Percentiles rank a stretch among this genome's conserved stretches.
Evolutionary conservation across 2,329 filamentous ascomycete genomes (phyloP).

Genomic region (Pezicula carpinea): DNA sequence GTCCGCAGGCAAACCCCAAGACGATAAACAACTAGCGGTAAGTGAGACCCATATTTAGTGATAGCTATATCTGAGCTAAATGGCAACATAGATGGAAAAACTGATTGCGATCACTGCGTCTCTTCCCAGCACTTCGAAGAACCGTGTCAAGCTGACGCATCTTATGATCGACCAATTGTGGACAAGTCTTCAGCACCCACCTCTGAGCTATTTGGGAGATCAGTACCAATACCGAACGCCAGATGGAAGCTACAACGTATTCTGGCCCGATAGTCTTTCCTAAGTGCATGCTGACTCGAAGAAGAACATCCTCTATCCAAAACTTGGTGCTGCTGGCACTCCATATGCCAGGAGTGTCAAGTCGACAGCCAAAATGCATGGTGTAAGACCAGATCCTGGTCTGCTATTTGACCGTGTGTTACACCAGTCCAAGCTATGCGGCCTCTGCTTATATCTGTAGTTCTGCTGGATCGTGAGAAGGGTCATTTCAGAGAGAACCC

Average conservation of each 20-base stretch:
- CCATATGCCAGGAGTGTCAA: slow-evolving; percentile 45
- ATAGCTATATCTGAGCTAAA: too few relatives aligned
- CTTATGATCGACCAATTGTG: slow-evolving; percentile 63
- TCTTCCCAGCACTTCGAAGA: slow-evolving; percentile 57
- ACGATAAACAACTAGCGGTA: too few relatives aligned
- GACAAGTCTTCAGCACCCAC: slow-evolving; percentile 66
- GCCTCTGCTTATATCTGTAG: too few relatives aligned
- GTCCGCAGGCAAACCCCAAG: too few relatives aligned
- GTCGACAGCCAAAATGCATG: too few relatives aligned
- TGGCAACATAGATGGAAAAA: slow-evolving; percentile 37
- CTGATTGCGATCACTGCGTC: slow-evolving; percentile 52
- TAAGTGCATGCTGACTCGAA: slow-evolving; percentile 1
- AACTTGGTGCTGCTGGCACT: slow-evolving; percentile 60
- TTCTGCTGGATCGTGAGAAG: too few relatives aligned
- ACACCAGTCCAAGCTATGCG: too few relatives aligned
- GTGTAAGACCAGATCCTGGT: too few relatives aligned
- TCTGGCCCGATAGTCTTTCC: not conserved
- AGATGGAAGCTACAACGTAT: slow-evolving; percentile 60
- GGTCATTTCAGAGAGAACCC: too few relatives aligned
- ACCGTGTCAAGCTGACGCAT: slow-evolving; percentile 56
- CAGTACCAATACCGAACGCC: slow-evolving; percentile 55
- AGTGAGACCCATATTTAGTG: too few relatives aligned
- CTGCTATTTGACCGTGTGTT: too few relatives aligned
- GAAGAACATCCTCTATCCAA: slow-evolving; percentile 55
- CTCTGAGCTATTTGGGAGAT: slow-evolving; percentile 57